Evolutionary conservation across 2,329 filamentous ascomycete species (phyloP), one percentile per base, ranked within the genome.

Genomic region (Sclerotinia nivalis): DNA sequence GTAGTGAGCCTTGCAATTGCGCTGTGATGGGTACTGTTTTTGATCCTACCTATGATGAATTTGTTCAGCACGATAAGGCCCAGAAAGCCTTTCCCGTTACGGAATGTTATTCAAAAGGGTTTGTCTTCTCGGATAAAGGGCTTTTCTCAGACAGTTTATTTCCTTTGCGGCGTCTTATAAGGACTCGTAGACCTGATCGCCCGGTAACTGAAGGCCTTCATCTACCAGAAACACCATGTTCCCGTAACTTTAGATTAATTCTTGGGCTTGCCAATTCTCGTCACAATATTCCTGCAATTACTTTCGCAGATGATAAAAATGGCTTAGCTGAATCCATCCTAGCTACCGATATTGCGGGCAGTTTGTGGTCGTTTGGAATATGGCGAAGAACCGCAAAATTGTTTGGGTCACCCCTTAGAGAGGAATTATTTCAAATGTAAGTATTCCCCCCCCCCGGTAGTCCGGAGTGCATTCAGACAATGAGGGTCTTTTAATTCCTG

Each of bases 271-370:
- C 71, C 7, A 8, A 6, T 40, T 13, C 50, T 34, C 28, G 20
- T 20, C 58, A 73, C 45, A 79, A 79, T 52, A 74, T 79, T n/a
- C 78, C 78, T 1, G 74, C 74, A 2, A 64, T 79, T 18, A 71
- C 74, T 31, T 79, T 79, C 59, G 69, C 71, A 3, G 73, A 72
- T 60, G 68, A 74, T 59, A 20, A 56, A 1, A 31, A 70, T 52
- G 74, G 72, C 20, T 66, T 75, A 7, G 76, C 75, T 5, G 55
- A 73, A 49, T 66, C 61, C 12, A 69, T 78, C 43, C 49, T 78
- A 37, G 77, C 76, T 9, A 69, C 67, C 12, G 77, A 78, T 66
- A 75, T 78, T 28, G 58, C 37, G 45, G 76, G 76, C 10, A 74
- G 73, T 55, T 37, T 74, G 54, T 72, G 49, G 40, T 43, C 22